Base-by-base conservation (phyloP, 139 green algal species). In the Yamagishiella unicocca region DNA sequence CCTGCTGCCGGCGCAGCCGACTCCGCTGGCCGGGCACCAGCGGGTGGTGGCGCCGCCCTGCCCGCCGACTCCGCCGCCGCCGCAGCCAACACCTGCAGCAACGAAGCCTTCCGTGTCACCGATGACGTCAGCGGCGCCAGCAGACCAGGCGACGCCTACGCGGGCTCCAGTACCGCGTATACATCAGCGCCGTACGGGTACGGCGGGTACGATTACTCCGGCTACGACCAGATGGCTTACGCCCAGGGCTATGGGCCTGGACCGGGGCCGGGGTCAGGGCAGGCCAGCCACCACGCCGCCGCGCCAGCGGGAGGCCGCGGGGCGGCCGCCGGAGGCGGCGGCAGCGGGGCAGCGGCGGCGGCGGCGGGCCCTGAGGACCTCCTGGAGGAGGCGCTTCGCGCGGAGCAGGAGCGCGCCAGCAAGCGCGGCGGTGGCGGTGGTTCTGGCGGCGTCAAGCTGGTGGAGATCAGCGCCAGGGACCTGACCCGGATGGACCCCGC, bases 401-500 rank as follows among this genome's bases (percentile, higher is more conserved):
- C 88, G 40, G 94, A 95, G 76, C 62, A 83, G 22, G 78, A 90
- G 24, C 88, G 87, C 8, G 91, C 91, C 14, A 80, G 81, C 4
- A 89, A 90, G 75, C 79, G 82, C 12, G 40, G 61, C 29, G 50
- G 33, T 1, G 68, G 35, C 31, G 33, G 43, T 25, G 71, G 40
- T 29, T 66, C 42, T 10, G 87, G 83, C 42, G 45, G 82, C 76
- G n/a, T 84, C 61, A 71, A 95, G 80, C 90, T 96, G 73, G 90
- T 90, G 61, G 90, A 97, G 92, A 85, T 97, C 2, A 93, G 90
- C 12, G 90, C 87, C 22, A 87, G 88, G 66, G 58, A 91, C 5
- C 87, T 97, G n/a, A 93, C 85, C 6, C 83, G 92, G 33, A 88
- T 95, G 61, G 87, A 93, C 62, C 88, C 94, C 0, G 88, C 87